Evolutionary conservation across 2,329 filamentous ascomycete species (phyloP), one percentile per base, ranked within the genome.

Genomic region (Pseudogymnoascus sp.): DNA sequence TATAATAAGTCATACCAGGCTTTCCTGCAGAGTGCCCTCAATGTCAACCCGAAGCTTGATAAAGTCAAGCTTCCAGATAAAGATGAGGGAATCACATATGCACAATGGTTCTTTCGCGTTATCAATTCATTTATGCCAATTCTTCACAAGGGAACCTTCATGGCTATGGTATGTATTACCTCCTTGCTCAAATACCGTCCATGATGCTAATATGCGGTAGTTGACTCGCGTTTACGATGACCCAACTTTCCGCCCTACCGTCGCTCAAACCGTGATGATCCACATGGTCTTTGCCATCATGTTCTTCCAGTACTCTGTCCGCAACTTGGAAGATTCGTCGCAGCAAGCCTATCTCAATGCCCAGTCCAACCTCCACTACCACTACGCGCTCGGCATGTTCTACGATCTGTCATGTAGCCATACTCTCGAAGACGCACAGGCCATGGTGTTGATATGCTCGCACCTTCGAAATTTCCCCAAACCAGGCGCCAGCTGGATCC

Each of bases 231-330:
- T 91, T 62, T 92, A 92, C 71, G 86, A 91, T 69, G 87, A 92
- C 62, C 79, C 82, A 14, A 77, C 73, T 62, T 90, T 87, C 72
- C 78, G 81, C 61, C 82, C 89, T 0, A 82, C 83, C 0, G 74
- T 82, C 0, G 81, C 88, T 1, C 86, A 95, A 71, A 80, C 81
- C 1, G 88, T 90, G 42, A 84, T 85, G 64, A 81, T 92, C 0
- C 88, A 93, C 73, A 90, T 93, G 85, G 82, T 95, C 44, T 86
- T 95, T 64, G 87, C 89, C 10, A 86, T 86, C 60, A 88, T 93
- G 68, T 86, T 87, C 71, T 91, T 89, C 68, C 90, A 96, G 69
- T 89, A 86, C 65, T 87, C 87, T n/a, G 79, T 86, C 4, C 82
- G 90, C 19, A 92, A 91, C 68, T 78, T 79, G 65, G 80, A 85